phyloP scores from a whole-genome alignment of 352 stramenopile species.

The Nothophytophthora sp. region DNA sequence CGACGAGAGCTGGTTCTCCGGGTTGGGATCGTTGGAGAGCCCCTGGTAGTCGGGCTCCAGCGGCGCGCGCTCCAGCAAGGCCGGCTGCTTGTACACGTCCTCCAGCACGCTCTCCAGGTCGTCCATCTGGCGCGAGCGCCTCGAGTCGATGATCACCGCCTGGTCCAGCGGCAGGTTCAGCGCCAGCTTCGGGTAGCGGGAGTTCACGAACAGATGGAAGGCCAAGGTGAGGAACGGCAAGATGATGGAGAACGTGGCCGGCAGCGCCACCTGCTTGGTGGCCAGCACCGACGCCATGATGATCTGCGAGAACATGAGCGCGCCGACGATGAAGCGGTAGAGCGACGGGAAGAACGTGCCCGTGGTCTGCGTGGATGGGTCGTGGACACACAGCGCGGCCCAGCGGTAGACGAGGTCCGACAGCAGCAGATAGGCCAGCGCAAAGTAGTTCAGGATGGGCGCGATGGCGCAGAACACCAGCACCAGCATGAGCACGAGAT shows the following conservation, averaged over 20 bases:
- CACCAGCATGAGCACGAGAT: constrained; percentile 72
- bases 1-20: constrained; percentile 64
- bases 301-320: constrained; percentile 77
- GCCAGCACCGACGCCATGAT: constrained; percentile 73
- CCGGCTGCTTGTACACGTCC: constrained; percentile 68
- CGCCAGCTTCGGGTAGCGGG: constrained; percentile 67
- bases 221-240: constrained; percentile 63
- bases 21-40: constrained; percentile 65
- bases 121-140: constrained; percentile 49
- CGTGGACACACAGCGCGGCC: constrained; percentile 67
- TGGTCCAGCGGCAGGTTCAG: constrained; percentile 75
- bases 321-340: constrained; percentile 80
- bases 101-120: constrained; percentile 61
- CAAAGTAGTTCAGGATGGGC: constrained; percentile 83
- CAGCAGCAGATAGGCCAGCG: constrained; percentile 64
- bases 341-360: constrained; percentile 80
- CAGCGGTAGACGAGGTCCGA: constrained; percentile 81
- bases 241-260: constrained; percentile 60
- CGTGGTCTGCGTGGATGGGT: constrained; percentile 67
- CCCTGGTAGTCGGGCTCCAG: constrained; percentile 78
- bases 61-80: constrained; percentile 59
- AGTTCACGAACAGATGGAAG: constrained; percentile 76
- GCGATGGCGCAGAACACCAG: constrained; percentile 77
- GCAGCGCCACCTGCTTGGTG: constrained; percentile 70
- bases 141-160: constrained; percentile 71